Evolutionary conservation across 2,329 filamentous ascomycete species (phyloP), one percentile per base, ranked within the genome.

Genomic region (Aspergillus puulaauensis): DNA sequence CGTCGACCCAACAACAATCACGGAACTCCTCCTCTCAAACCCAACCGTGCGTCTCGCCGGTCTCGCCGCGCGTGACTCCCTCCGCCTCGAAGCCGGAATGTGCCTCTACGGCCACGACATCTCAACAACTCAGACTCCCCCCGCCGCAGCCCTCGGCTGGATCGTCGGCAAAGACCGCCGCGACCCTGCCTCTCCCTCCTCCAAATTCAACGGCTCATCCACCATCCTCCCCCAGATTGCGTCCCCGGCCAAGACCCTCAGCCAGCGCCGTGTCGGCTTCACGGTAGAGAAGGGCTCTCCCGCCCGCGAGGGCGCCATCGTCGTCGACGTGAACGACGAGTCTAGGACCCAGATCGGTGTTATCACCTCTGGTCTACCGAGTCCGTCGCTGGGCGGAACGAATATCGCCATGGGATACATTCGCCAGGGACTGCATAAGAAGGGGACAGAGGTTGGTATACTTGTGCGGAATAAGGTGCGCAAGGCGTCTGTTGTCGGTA

Each of bases 81-180:
- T 99, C 59, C 88, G 95, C 47, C 86, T 99, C 31, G 95, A 99
- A 79, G 95, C 95, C 0, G 95, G 95, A 60, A 96, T 99, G 93
- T 99, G 95, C 76, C 83, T 99, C n/a, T 99, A 99, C 78, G 95
- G 95, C n/a, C 91, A 98, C 77, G 95, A 99, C 74, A 84, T 99
- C 39, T 87, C 96, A 73, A 93, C 96, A 57, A 80, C 79, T 0
- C 89, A 84, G 11, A 90, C 88, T 1, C 88, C 88, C 1, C 86
- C 89, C 4, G 84, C 86, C 70, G 88, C 83, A 2, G 82, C 80
- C 2, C 77, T 91, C 0, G 81, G 81, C 59, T 99, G 95, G 93
- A 85, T 97, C 69, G 87, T 99, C 59, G 88, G 90, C 63, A 92
- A 91, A 71, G 85, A 88, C 56, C 86, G 93, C 17, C 88, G 88